A percentile compares a stretch with the other conserved stretches of the same genome.
These are phyloP conservation scores for Colletotrichum chrysophilum DNA, from an alignment of 2,329 filamentous ascomycete genomes.

Conservation along the genomic window DNA sequence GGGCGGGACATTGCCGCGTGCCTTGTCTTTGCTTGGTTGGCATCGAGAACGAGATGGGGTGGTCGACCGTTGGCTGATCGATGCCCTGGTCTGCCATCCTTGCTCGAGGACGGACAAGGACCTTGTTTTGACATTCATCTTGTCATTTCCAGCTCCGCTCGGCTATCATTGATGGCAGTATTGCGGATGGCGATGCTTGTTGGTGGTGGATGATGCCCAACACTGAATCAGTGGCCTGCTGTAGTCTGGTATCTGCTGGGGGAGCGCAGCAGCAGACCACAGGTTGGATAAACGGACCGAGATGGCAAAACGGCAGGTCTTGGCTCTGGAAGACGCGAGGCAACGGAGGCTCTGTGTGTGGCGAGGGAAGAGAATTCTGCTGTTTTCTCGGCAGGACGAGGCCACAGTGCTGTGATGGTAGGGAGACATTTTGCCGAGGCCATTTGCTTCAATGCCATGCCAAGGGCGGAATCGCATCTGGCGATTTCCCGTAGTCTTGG, in stretches of 20 bases:
- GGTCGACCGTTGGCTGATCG: not conserved
- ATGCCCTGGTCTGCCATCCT: not conserved
- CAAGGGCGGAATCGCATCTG: not conserved
- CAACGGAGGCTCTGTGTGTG: not conserved
- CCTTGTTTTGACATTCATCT: not conserved
- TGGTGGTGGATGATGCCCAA: not conserved
- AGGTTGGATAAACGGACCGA: not conserved
- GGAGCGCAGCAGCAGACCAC: not conserved
- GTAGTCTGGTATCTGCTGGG: not conserved
- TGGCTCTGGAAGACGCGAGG: not conserved
- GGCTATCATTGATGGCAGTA: not conserved
- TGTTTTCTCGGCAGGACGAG: not conserved
- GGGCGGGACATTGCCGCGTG: not conserved
- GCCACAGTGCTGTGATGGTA: constrained; percentile 11
- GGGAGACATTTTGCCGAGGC: not conserved
- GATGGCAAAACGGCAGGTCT: not conserved
- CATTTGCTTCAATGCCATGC: not conserved
- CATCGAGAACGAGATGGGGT: not conserved
- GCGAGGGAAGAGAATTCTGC: not conserved
- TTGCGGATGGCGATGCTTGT: not conserved
- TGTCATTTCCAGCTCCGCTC: not conserved
- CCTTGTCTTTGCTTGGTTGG: not conserved
- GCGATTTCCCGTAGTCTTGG: not conserved
- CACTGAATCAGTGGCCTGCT: not conserved
- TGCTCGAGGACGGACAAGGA: not conserved